Evolutionary conservation across 176 grass and related monocot genomes (phyloP).

Genomic region (Eremochloa ophiuroides): DNA sequence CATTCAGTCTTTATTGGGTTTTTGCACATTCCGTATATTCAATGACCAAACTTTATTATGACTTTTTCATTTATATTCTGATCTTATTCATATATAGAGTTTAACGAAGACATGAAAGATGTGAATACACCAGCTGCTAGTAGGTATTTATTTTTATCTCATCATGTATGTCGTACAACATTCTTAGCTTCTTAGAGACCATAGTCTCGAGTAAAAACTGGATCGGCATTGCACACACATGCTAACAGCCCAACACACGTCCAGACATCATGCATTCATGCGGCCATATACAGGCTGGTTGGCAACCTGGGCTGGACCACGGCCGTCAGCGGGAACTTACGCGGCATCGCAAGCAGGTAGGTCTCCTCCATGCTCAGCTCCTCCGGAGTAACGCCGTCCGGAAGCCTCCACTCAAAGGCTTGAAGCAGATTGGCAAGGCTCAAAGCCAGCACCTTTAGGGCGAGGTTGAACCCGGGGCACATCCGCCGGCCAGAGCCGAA

Average conservation of each 20-base stretch:
- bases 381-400: slow-evolving; percentile 19
- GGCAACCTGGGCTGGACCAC: slow-evolving; percentile 26
- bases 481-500: slow-evolving; percentile 57
- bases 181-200: too few species aligned
- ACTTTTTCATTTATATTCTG: too few species aligned
- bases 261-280: slow-evolving; percentile 23
- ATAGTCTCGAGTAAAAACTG: too few species aligned
- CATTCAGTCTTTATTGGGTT: too few species aligned
- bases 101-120: too few species aligned
- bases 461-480: slow-evolving; percentile 56
- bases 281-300: slow-evolving; percentile 24
- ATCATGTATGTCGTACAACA: too few species aligned
- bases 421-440: slow-evolving; percentile 57
- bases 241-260: not conserved
- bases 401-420: slow-evolving; percentile 53
- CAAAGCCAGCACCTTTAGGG: slow-evolving; percentile 46
- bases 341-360: slow-evolving; percentile 10
- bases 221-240: too few species aligned
- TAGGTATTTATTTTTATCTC: too few species aligned
- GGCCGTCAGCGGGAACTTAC: slow-evolving; percentile 34
- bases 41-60: too few species aligned
- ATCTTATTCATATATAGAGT: too few species aligned
- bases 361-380: slow-evolving; percentile 64
- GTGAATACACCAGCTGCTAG: too few species aligned
- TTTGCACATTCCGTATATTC: too few species aligned